A percentile compares a stretch with the other conserved stretches of the same genome.
These are phyloP conservation scores for Pythium dissotocum DNA, from an alignment of 352 stramenopile genomes.

Conservation along the genomic window DNA sequence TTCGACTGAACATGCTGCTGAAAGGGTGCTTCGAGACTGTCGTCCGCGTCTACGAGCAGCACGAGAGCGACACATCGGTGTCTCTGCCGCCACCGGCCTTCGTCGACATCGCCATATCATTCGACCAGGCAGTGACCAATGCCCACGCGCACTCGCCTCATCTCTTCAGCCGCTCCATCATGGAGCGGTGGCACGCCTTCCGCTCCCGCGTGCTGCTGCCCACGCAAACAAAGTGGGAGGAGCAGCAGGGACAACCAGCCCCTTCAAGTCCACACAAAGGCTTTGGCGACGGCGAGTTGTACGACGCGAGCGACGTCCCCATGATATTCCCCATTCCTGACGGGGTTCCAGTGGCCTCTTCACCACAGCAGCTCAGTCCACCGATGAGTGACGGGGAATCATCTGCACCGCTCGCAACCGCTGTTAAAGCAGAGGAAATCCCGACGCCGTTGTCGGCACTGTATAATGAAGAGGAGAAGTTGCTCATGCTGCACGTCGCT, in stretches of 20 bases:
- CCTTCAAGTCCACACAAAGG: constrained; percentile 1
- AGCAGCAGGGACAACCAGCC: constrained; percentile 23
- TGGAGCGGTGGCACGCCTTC: constrained; percentile 54
- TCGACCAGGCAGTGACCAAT: constrained; percentile 68
- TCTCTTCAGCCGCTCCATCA: constrained; percentile 37
- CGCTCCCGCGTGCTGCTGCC: constrained; percentile 47
- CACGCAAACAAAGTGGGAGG: constrained; percentile 68
- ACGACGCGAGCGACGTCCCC: constrained; percentile 18
- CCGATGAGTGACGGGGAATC: background rate
- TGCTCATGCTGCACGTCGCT: constrained; percentile 54
- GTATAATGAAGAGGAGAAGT: constrained; percentile 75
- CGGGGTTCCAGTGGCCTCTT: background rate
- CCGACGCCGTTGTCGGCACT: constrained; percentile 63
- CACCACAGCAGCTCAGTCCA: background rate
- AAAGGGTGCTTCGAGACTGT: constrained; percentile 46
- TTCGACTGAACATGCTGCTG: constrained; percentile 59
- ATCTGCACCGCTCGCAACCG: background rate
- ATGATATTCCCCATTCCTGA: constrained; percentile 8
- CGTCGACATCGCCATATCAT: constrained; percentile 72
- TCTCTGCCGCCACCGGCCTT: constrained; percentile 34
- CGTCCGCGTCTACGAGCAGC: constrained; percentile 37
- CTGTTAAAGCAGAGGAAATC: constrained; percentile 30
- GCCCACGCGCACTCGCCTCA: constrained; percentile 58
- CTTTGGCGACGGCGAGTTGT: constrained; percentile 21
- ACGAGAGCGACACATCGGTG: background rate